Conservation (phyloP, 805 yeast genomes). For the Wickerhamomyces chambardii region DNA sequence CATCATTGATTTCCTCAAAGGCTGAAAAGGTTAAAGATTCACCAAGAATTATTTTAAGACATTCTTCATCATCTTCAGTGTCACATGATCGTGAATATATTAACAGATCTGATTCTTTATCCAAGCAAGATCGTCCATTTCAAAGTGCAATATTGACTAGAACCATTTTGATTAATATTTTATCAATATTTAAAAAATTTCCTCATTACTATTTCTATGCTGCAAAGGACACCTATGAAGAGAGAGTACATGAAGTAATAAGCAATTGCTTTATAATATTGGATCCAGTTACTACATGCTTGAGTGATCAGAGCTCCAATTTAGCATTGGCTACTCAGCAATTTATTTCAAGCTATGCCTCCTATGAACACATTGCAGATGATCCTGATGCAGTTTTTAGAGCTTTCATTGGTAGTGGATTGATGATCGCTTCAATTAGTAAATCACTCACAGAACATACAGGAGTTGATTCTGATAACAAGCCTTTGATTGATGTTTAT, state of each 20-base stretch:
- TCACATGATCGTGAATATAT: neutral
- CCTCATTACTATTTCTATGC: constrained; percentile 23
- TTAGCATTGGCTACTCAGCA: constrained; percentile 26
- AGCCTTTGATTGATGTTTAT: constrained; percentile 27
- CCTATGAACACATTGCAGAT: constrained; percentile 19
- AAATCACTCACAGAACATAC: constrained; percentile 22
- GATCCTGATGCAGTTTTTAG: constrained; percentile 21
- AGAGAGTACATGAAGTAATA: constrained; percentile 3
- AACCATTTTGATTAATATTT: constrained; percentile 19
- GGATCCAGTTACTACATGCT: constrained; percentile 29
- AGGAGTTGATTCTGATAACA: constrained; percentile 20
- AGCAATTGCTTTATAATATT: constrained; percentile 1
- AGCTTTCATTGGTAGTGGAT: constrained; percentile 27
- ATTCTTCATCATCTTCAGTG: constrained; percentile 7
- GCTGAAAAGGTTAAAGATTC: constrained; percentile 15
- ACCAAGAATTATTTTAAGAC: constrained; percentile 15
- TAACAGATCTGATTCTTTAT: neutral
- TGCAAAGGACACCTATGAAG: constrained; percentile 1
- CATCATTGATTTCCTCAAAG: constrained; percentile 11
- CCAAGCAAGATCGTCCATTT: neutral
- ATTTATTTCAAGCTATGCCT: constrained; percentile 24
- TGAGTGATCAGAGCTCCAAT: constrained; percentile 25
- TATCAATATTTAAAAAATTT: constrained; percentile 20
- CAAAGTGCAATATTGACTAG: constrained; percentile 7
- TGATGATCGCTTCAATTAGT: constrained; percentile 27